Evolutionary conservation across 2,329 filamentous ascomycete genomes (phyloP).

Genomic region (Cadophora malorum): DNA sequence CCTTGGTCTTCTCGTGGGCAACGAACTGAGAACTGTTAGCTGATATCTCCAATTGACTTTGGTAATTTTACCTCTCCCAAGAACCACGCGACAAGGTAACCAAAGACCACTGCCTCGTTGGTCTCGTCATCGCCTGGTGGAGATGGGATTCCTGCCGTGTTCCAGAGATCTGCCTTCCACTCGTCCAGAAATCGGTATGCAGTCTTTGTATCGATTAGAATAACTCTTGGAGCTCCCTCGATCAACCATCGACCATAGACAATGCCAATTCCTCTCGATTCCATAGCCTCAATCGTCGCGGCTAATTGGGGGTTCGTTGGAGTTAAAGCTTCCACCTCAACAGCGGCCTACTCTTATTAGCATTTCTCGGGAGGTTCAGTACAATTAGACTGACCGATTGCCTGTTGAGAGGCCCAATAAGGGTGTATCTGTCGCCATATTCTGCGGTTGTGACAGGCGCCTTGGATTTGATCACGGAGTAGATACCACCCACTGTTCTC

Average conservation of each 20-base stretch:
- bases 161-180: conserved; percentile 98
- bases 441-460: conserved; percentile 96
- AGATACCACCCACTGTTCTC: conserved; percentile 87
- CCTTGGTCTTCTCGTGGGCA: conserved; percentile 87
- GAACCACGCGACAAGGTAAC: conserved; percentile 97
- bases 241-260: conserved; percentile 98
- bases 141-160: conserved; percentile 89
- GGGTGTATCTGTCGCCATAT: conserved; percentile 96
- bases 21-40: conserved; percentile 70
- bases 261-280: conserved; percentile 85
- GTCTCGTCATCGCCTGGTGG: conserved; percentile 92
- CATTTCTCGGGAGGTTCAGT: conserved; percentile 22
- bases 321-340: conserved; percentile 93
- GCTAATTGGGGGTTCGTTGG: conserved; percentile 81
- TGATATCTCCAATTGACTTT: neutral
- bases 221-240: conserved; percentile 89
- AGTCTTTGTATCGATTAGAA: conserved; percentile 94
- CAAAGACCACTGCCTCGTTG: conserved; percentile 96
- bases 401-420: conserved; percentile 93
- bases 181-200: conserved; percentile 91
- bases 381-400: conserved; percentile 70
- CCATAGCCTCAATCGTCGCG: conserved; percentile 90
- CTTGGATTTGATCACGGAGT: conserved; percentile 99
- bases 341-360: conserved; percentile 72
- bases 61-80: conserved; percentile 79